These are phyloP conservation scores for Vitis cinerea DNA, from an alignment of 164 flowering plant species.

Conservation along the genomic window DNA sequence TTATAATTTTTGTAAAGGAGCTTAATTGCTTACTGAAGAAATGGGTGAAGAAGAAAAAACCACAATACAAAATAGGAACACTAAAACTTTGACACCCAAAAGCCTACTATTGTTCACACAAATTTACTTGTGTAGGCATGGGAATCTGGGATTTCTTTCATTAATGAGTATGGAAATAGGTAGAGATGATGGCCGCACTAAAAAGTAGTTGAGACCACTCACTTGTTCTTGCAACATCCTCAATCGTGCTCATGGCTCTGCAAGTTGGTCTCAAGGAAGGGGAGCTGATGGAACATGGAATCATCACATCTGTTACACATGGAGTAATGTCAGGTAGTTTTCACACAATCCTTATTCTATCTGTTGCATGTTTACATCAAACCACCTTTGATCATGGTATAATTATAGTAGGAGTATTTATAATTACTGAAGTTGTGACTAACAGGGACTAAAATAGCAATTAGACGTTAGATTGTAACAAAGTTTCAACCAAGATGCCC, in stretches of 20 bases:
- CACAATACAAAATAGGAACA: no score
- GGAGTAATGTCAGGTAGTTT: conserved; percentile 79
- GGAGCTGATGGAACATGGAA: conserved; percentile 63
- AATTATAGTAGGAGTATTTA: not conserved
- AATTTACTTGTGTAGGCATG: no score
- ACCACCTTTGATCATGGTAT: not conserved
- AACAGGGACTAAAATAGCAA: no score
- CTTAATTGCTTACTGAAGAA: no score
- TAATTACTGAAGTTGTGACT: not conserved
- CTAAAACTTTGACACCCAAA: no score
- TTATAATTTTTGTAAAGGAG: no score
- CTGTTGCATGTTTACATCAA: not conserved
- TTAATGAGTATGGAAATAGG: conserved; percentile 42
- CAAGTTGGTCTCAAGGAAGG: conserved; percentile 92
- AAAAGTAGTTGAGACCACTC: conserved; percentile 73
- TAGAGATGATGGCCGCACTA: conserved; percentile 65
- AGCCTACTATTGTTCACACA: no score
- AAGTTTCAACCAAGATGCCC: no score
- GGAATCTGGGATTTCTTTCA: no score
- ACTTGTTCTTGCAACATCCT: conserved; percentile 70
- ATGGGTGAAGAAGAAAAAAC: no score
- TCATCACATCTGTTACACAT: conserved; percentile 77
- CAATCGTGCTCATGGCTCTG: conserved; percentile 92
- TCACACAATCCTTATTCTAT: not conserved
- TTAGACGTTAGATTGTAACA: no score